These are phyloP conservation scores for Priceomyces medius DNA, from an alignment of 805 yeast species.

Conservation along the genomic window DNA sequence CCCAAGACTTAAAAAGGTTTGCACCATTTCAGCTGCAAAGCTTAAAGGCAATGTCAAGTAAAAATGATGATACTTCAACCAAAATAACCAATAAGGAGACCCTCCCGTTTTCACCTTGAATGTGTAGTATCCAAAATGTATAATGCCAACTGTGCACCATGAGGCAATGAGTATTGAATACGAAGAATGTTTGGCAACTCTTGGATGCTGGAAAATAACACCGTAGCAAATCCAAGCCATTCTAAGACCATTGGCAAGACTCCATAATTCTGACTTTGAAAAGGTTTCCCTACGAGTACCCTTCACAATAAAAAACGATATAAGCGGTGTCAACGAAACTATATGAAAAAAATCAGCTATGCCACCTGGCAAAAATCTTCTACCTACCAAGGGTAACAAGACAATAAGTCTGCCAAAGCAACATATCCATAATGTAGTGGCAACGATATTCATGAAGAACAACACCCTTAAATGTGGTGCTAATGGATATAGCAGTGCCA, in stretches of 20 bases:
- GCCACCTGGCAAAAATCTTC: conserved; percentile 66
- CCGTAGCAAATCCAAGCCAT: conserved; percentile 42
- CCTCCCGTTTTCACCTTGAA: conserved; percentile 35
- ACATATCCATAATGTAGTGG: conserved; percentile 48
- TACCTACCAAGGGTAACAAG: conserved; percentile 63
- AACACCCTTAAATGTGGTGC: conserved; percentile 29
- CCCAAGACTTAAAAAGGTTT: conserved; percentile 35
- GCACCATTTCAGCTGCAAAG: conserved; percentile 32
- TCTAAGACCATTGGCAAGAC: conserved; percentile 25
- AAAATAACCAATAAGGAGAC: conserved; percentile 34
- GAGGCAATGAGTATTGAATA: conserved; percentile 37
- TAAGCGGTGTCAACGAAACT: conserved; percentile 34
- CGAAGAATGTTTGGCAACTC: conserved; percentile 40
- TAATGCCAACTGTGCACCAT: conserved; percentile 35
- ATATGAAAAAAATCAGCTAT: conserved; percentile 62
- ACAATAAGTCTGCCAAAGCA: conserved; percentile 49
- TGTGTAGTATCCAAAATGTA: conserved; percentile 35
- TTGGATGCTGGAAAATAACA: conserved; percentile 42
- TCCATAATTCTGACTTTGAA: conserved; percentile 23
- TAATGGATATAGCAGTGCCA: conserved; percentile 38
- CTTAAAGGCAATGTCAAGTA: conserved; percentile 36
- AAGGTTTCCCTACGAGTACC: conserved; percentile 13
- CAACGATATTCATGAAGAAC: conserved; percentile 33
- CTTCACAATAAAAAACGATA: conserved; percentile 20
- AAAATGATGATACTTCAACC: conserved; percentile 36